These are phyloP conservation scores for Tulasnella sp. DNA, from an alignment of 768 basidiomycete genomes.

Conservation along the genomic window DNA sequence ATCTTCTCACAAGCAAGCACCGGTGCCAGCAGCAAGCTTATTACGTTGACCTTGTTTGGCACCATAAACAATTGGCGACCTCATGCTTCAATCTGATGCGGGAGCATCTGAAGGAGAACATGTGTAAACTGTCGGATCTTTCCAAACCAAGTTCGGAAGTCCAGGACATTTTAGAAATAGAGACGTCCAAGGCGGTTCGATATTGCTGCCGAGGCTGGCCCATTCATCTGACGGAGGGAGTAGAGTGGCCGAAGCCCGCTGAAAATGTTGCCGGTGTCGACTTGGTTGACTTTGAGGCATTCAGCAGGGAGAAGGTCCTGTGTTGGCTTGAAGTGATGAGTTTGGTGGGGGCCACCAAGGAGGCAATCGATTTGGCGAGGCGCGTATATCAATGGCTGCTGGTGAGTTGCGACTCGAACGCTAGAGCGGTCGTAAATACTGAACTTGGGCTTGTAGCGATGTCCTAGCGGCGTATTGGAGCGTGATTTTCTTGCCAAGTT, in stretches of 20 bases:
- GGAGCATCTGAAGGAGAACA: neutral
- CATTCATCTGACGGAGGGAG: neutral
- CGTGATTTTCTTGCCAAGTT: neutral
- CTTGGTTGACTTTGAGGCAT: neutral
- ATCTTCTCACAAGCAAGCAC: neutral
- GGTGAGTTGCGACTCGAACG: neutral
- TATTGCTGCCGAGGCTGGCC: neutral
- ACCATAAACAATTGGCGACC: neutral
- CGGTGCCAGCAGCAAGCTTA: neutral
- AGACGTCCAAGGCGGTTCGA: neutral
- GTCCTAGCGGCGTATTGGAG: neutral
- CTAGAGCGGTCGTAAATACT: neutral
- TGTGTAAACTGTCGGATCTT: neutral
- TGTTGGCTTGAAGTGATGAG: neutral
- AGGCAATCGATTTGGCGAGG: neutral
- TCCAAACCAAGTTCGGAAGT: neutral
- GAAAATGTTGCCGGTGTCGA: neutral
- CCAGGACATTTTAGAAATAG: neutral
- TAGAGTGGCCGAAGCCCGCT: neutral
- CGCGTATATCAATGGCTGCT: neutral
- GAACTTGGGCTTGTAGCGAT: neutral
- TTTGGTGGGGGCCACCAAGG: neutral
- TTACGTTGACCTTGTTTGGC: neutral
- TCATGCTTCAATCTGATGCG: neutral
- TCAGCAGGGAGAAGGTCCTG: neutral